Conservation (phyloP, 257 asterid species). For the Nemophila menziesii region DNA sequence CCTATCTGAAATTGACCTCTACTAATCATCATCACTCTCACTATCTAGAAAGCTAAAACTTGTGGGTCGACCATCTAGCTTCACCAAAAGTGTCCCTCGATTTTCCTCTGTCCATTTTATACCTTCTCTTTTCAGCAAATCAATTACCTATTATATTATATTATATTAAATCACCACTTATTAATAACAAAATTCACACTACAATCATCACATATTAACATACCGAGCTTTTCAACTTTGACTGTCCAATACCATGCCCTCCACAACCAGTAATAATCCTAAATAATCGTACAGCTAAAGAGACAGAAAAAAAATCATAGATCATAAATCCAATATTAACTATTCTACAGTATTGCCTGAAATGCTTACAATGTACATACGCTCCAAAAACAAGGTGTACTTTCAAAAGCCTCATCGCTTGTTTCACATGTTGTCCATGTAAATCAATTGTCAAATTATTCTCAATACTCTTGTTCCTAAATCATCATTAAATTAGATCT, state of each 20-base stretch:
- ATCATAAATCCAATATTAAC: not conserved
- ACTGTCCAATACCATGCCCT: conserved; percentile 82
- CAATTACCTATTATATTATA: conserved; percentile 63
- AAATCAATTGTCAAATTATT: conserved; percentile 66
- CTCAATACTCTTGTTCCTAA: conserved; percentile 71
- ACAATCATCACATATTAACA: conserved; percentile 6
- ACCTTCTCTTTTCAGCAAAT: conserved; percentile 58
- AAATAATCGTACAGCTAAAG: conserved; percentile 67
- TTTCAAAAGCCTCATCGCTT: conserved; percentile 82
- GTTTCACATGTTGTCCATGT: conserved; percentile 93
- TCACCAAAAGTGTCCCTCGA: conserved; percentile 63
- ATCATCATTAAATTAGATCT: conserved; percentile 18
- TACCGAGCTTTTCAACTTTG: conserved; percentile 78
- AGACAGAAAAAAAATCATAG: conserved; percentile 1
- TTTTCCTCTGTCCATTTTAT: conserved; percentile 70
- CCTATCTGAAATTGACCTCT: not conserved
- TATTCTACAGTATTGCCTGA: conserved; percentile 47
- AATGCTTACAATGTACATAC: conserved; percentile 84
- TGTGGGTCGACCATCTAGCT: conserved; percentile 48
- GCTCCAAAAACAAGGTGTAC: conserved; percentile 95
- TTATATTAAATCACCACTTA: conserved; percentile 9
- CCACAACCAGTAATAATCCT: conserved; percentile 94
- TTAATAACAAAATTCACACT: not conserved
- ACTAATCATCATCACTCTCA: conserved; percentile 46
- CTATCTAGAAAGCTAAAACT: conserved; percentile 61